Evolutionary conservation across 2,329 filamentous ascomycete genomes (phyloP).

Genomic region (Elsinoe perseae): DNA sequence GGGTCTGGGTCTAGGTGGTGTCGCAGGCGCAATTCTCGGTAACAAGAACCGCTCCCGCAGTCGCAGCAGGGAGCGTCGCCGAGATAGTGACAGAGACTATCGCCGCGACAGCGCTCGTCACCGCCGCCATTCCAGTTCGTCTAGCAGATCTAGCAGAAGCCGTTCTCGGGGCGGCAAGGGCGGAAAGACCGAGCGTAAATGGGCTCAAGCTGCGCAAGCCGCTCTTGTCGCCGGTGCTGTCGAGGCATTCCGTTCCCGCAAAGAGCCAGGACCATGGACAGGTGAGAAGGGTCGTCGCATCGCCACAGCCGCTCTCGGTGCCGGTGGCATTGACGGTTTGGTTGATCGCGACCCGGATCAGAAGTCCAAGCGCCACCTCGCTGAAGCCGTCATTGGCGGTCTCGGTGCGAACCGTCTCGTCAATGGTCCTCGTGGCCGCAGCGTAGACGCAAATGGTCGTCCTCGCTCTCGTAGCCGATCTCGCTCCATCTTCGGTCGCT

Average conservation of each 20-base stretch:
- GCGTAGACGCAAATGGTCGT: slow-evolving; percentile 35
- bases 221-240: slow-evolving; percentile 83
- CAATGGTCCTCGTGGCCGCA: slow-evolving; percentile 66
- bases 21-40: slow-evolving; percentile 43
- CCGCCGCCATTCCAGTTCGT: slow-evolving; percentile 31
- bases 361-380: slow-evolving; percentile 69
- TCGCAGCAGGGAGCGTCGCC: slow-evolving; percentile 50
- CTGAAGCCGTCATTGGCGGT: slow-evolving; percentile 83
- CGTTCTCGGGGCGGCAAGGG: slow-evolving; percentile 40
- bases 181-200: slow-evolving; percentile 49
- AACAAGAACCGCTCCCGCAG: slow-evolving; percentile 58
- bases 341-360: slow-evolving; percentile 61
- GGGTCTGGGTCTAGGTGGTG: slow-evolving; percentile 50
- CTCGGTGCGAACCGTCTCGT: slow-evolving; percentile 77
- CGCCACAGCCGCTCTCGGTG: slow-evolving; percentile 75
- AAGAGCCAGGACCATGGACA: slow-evolving; percentile 80
- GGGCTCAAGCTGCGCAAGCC: slow-evolving; percentile 76
- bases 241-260: slow-evolving; percentile 84
- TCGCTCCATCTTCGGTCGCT: slow-evolving; percentile 50
- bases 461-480: slow-evolving; percentile 66
- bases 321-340: slow-evolving; percentile 76
- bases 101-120: slow-evolving; percentile 43
- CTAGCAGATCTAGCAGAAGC: slow-evolving; percentile 47
- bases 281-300: slow-evolving; percentile 89
- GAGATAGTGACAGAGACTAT: slow-evolving; percentile 42